These are phyloP conservation scores for Aspergillus calidoustus DNA, from an alignment of 2,329 filamentous ascomycete genomes.

Conservation along the genomic window DNA sequence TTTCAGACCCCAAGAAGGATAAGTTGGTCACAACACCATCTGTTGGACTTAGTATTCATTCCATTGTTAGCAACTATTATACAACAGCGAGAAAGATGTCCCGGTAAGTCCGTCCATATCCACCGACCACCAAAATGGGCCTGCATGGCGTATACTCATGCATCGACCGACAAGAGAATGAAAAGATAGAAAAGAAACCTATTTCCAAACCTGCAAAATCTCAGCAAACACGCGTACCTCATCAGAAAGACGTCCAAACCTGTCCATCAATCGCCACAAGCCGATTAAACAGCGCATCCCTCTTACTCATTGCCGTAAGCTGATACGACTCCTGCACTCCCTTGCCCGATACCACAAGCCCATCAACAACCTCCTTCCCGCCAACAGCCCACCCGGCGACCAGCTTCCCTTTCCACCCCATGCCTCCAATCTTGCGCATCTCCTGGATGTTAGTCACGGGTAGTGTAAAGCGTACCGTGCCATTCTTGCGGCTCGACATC, in stretches of 20 bases:
- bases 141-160: neutral
- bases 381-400: conserved; percentile 77
- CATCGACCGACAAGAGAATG: neutral
- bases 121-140: neutral
- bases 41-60: no score
- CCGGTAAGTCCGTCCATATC: no score
- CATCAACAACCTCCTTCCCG: conserved; percentile 74
- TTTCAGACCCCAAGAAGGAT: no score
- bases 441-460: conserved; percentile 73
- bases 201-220: neutral
- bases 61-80: no score
- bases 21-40: no score
- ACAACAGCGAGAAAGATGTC: no score
- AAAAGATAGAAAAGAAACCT: neutral
- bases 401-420: conserved; percentile 84
- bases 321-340: conserved; percentile 58
- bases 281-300: conserved; percentile 82
- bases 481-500: conserved; percentile 55
- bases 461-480: conserved; percentile 69
- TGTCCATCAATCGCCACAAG: conserved; percentile 76
- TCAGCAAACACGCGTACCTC: neutral
- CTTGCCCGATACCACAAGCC: conserved; percentile 68
- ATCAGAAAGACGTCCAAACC: conserved; percentile 63
- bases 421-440: conserved; percentile 77
- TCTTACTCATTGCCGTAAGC: conserved; percentile 71